These are phyloP conservation scores for Fraxinus angustifolia DNA, from an alignment of 305 asterid species.

Conservation along the genomic window DNA sequence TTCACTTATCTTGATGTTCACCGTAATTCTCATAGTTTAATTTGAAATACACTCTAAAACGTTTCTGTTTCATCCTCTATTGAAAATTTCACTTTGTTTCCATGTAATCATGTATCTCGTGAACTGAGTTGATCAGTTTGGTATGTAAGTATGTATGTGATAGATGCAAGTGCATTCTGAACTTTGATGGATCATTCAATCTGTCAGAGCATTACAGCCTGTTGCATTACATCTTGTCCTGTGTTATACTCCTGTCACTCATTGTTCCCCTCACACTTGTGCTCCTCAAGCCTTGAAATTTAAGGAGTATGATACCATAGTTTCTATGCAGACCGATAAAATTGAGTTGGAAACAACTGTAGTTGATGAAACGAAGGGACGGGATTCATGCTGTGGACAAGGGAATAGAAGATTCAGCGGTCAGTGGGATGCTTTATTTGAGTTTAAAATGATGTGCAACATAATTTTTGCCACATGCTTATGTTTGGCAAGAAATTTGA, in stretches of 20 bases:
- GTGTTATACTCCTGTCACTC: neutral
- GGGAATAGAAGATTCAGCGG: constrained; percentile 96
- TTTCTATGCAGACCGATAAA: constrained; percentile 73
- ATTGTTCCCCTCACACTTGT: constrained; percentile 9
- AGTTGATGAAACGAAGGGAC: constrained; percentile 93
- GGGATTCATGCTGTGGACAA: constrained; percentile 87
- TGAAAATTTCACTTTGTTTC: neutral
- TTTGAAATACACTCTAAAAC: constrained; percentile 13
- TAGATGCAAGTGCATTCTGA: constrained; percentile 10
- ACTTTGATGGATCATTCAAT: constrained; percentile 11
- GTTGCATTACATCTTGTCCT: neutral
- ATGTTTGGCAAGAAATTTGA: constrained; percentile 2
- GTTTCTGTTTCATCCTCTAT: neutral
- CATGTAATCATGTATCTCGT: neutral
- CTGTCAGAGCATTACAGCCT: constrained; percentile 6
- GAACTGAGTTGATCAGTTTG: neutral
- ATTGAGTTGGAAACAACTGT: constrained; percentile 97
- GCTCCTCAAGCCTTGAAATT: neutral
- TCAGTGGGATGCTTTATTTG: constrained; percentile 35
- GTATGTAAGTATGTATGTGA: neutral
- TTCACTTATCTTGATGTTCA: constrained; percentile 14
- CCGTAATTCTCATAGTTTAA: constrained; percentile 7
- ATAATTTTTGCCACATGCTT: constrained; percentile 4
- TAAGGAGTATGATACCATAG: constrained; percentile 18
- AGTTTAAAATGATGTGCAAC: constrained; percentile 1